phyloP scores from a whole-genome alignment of 345 rosid species.

The Melaleuca alternifolia region DNA sequence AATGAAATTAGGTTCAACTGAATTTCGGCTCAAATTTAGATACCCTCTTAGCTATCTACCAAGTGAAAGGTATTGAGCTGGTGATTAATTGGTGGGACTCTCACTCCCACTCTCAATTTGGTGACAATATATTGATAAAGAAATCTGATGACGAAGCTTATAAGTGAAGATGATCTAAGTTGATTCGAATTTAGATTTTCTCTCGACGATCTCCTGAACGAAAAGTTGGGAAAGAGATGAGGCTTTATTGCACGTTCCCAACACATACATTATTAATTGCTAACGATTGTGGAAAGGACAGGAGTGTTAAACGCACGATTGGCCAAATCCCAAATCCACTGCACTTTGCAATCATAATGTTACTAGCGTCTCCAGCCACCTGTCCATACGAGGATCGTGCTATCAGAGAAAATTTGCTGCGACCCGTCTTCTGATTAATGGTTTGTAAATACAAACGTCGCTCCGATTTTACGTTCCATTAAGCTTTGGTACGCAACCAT shows the following conservation, averaged over 20 bases:
- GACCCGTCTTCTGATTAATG: background rate
- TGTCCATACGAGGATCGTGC: accelerated
- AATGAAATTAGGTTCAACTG: no score
- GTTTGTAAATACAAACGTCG: background rate
- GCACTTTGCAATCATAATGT: background rate
- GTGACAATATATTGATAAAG: background rate
- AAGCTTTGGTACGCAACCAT: background rate
- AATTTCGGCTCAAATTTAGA: no score
- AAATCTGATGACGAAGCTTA: background rate
- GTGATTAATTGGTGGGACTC: background rate
- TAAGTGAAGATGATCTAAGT: background rate
- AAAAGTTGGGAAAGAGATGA: no score
- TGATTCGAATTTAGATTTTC: background rate
- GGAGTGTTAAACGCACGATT: no score
- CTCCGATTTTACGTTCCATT: background rate
- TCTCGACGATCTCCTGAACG: no score
- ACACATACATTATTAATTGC: background rate
- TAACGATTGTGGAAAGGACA: background rate
- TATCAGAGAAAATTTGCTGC: accelerated
- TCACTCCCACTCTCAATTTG: background rate
- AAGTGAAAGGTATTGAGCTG: background rate
- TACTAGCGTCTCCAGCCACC: background rate
- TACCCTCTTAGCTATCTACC: background rate
- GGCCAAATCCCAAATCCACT: no score
- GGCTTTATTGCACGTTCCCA: accelerated